Evolutionary conservation across 169 alveolate genomes (phyloP).

Genomic region (Cryptosporidium viatorum): DNA sequence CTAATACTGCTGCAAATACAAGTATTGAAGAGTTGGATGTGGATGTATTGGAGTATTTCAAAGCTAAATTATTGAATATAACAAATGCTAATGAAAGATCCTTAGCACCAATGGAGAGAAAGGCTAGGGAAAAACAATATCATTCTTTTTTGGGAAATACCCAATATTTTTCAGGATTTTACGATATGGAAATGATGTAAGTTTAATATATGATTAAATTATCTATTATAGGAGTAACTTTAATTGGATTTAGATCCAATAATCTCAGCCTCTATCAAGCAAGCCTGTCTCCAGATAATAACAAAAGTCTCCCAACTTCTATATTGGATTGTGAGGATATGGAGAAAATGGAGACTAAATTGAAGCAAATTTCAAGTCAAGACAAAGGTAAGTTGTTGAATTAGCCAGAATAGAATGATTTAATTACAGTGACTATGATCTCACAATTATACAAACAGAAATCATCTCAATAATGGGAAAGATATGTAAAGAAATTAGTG

Average conservation of each 20-base stretch:
- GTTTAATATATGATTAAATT: not conserved
- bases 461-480: constrained; percentile 16
- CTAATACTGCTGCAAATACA: constrained; percentile 10
- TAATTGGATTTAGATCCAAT: not conserved
- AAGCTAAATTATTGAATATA: constrained; percentile 9
- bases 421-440: too few relatives aligned
- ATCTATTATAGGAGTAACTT: not conserved
- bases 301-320: constrained; percentile 18
- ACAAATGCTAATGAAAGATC: constrained; percentile 51
- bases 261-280: not conserved
- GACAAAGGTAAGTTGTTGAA: constrained; percentile 51
- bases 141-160: constrained; percentile 18
- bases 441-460: not conserved
- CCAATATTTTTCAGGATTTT: not conserved
- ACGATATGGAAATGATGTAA: constrained; percentile 20
- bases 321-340: not conserved
- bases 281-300: not conserved
- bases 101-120: constrained; percentile 67
- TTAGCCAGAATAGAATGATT: too few relatives aligned
- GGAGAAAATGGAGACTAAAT: not conserved
- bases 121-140: constrained; percentile 59
- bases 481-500: constrained; percentile 37
- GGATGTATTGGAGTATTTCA: constrained; percentile 35
- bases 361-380: not conserved
- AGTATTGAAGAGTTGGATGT: constrained; percentile 44